Evolutionary conservation across 768 basidiomycete species (phyloP), one percentile per base, ranked within the genome.

Genomic region (Boletus pseudo-olivaceus): DNA sequence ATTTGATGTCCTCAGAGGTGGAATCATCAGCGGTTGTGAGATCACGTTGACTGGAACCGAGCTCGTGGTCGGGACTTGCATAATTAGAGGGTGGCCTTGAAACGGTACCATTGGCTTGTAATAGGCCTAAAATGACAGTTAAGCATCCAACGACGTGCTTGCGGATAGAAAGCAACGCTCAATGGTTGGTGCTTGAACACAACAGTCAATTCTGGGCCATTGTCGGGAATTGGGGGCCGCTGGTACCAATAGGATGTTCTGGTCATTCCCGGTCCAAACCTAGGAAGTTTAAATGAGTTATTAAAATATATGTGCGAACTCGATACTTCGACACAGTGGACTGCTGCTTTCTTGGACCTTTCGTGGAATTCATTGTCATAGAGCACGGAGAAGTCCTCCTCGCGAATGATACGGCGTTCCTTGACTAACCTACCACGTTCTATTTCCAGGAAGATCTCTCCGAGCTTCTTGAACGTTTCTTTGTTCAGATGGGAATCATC

Each of bases 111-210:
- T n/a, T n/a, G n/a, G n/a, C n/a, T n/a, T n/a, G n/a, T n/a, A n/a
- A n/a, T n/a, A n/a, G n/a, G n/a, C 33, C 67, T 67, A 19, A 26
- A 40, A 45, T 7, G 2, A 46, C 14, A 32, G 33, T 50, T 3
- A 38, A 23, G 15, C 14, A 29, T 53, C 32, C 26, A 29, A 11
- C 7, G 8, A 43, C 14, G 14, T n/a, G n/a, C n/a, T n/a, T n/a
- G n/a, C n/a, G n/a, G n/a, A n/a, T n/a, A n/a, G n/a, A 47, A 56
- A 35, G 17, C 7, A 45, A 29, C 53, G 57, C 64, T 30, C 2
- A 66, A 55, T 10, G 62, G 56, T 23, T 32, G 47, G 37, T 62
- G 62, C 39, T 60, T 59, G 51, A 68, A 68, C 32, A 63, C 48
- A 17, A 66, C 66, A 8, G 43, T 32, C 14, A 61, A 12, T 7